Evolutionary conservation across 2,329 filamentous ascomycete species (phyloP), one percentile per base, ranked within the genome.

Genomic region (Curvularia verruculosa): DNA sequence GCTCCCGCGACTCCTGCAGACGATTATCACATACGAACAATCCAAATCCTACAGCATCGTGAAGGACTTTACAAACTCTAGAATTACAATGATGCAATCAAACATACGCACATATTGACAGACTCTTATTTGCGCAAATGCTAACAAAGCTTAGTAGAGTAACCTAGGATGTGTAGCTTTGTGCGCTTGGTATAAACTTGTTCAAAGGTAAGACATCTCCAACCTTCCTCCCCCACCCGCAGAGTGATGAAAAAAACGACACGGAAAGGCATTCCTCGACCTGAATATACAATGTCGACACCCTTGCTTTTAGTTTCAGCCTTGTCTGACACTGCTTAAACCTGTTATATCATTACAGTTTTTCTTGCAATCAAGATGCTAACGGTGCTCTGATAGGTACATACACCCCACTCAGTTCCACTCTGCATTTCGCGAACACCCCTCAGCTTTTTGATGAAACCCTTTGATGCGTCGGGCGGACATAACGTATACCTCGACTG

Each of bases 191-290:
- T 36, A 52, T 41, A 49, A 40, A 43, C 49, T 40, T 28, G 49
- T 46, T 19, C 65, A 71, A 84, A 75, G 82, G 82, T 84, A 78
- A 58, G 67, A 55, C 50, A 45, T 52, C 49, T 44, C 41, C 58
- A 41, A 52, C 39, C 49, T 36, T 45, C 54, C 28, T 21, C 52
- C 49, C 41, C 54, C 56, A 54, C 54, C 58, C 61, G 72, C 79
- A 79, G 73, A 75, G 78, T 87, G 85, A 87, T 87, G 84, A 87
- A 82, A 75, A 76, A 76, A 80, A 77, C n/a, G 84, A 87, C 84
- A 85, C 82, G 82, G 82, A 85, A 81, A 84, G 85, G 85, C 84
- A 87, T 87, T 87, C 85, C 85, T 87, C 85, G 83, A 83, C 80
- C 85, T 82, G 83, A 87, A 87, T 78, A 79, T 76, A 80, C 75